Percentiles rank a stretch among this genome's conserved stretches.
phyloP scores from a whole-genome alignment of 371 early-diverging fungal species.

The Thermomucor indicae-seudaticae region DNA sequence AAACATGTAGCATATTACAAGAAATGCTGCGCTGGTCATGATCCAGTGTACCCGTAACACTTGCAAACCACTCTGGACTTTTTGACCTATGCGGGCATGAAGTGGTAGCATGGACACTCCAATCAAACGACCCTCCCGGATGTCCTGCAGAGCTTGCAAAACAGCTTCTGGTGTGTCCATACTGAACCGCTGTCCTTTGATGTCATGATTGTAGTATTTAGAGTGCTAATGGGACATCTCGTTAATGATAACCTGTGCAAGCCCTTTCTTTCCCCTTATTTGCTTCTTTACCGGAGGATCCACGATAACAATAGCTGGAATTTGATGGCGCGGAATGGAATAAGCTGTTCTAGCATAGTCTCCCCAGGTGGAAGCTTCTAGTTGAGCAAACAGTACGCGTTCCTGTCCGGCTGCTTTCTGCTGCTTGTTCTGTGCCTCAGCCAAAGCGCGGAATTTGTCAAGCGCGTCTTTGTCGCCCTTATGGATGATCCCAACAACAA shows the following conservation, averaged over 20 bases:
- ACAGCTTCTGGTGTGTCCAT: conserved; percentile 13
- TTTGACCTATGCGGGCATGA: conserved; percentile 10
- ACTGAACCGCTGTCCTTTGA: conserved; percentile 5
- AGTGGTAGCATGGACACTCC: conserved; percentile 17
- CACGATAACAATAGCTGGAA: conserved; percentile 20
- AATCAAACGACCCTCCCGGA: conserved; percentile 2
- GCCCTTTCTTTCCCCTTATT: neutral
- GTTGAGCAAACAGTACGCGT: conserved; percentile 19
- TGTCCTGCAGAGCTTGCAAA: conserved; percentile 6
- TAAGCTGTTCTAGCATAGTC: conserved; percentile 17
- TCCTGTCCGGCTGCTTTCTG: conserved; percentile 7
- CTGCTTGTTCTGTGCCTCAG: conserved; percentile 3
- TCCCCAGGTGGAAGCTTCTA: conserved; percentile 14
- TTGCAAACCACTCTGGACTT: conserved; percentile 7
- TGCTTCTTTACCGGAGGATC: conserved; percentile 15
- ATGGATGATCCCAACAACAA: conserved; percentile 24
- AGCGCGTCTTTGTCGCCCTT: conserved; percentile 9
- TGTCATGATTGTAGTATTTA: conserved; percentile 11
- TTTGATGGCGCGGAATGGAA: conserved; percentile 8
- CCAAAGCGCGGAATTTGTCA: conserved; percentile 18
- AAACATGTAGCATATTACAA: conserved; percentile 12
- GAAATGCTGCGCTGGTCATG: conserved; percentile 16
- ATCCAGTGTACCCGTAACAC: conserved; percentile 23
- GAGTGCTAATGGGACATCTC: conserved; percentile 3
- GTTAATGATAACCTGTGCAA: neutral